Evolutionary conservation across 345 rosid species (phyloP), one percentile per base, ranked within the genome.

Genomic region (Geranium brycei): DNA sequence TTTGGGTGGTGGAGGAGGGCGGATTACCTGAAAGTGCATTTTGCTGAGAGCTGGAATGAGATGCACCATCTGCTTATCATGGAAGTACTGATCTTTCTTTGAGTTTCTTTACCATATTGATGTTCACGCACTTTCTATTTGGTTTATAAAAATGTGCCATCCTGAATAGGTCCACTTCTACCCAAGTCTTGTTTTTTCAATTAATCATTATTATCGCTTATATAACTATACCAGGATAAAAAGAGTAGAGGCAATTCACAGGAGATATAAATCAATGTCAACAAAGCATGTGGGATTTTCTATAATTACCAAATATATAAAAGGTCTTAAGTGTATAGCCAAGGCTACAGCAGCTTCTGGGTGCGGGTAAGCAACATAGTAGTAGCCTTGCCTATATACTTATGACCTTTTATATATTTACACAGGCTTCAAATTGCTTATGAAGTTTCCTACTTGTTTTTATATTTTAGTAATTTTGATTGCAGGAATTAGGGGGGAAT

Each of bases 1-100:
- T 90, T 90, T 78, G 99, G 99, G 66, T 93, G 99, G 99, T 93
- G 99, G 99, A 90, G 99, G 73, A 83, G 86, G 76, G 95, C 99
- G 19, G 97, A 90, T 75, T 93, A 93, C 72, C 40, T 93, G 38
- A 93, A 88, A 82, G 97, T 93, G 31, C 99, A 93, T 71, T 93
- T 93, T 83, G 99, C 99, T 61, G 96, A 93, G 85, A 93, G 95
- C 78, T 93, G 99, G 99, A 93, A 93, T 75, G 97, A 93, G 78
- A 93, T 93, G 99, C 99, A 93, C 62, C 99, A 93, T 80, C 80
- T 93, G 79, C 97, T 93, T 63, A 86, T 93, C 64, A 93, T 93
- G 99, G 99, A 93, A 77, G 99, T 93, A 82, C 72, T 92, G 59
- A 59, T 66, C 64, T 51, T 56, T 38, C 31, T 3, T n/a, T 12